Percentiles rank a stretch among this genome's conserved stretches.
Conservation (phyloP, 2,329 filamentous ascomycete species). For the Botrytis medusae region DNA sequence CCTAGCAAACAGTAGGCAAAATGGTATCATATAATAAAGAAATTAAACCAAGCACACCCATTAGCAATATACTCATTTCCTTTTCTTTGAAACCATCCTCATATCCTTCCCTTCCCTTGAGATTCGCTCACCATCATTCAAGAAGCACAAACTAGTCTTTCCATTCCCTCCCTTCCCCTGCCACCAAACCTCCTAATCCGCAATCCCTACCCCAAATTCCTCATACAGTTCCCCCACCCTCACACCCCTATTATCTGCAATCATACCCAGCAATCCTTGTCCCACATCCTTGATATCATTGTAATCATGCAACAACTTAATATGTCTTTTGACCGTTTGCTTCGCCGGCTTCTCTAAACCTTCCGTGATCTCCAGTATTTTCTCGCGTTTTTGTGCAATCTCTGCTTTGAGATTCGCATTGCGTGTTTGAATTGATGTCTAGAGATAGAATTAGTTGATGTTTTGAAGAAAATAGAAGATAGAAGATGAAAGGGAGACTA, state of each 20-base stretch:
- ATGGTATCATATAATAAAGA: slow-evolving; percentile 2
- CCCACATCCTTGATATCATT: slow-evolving; percentile 71
- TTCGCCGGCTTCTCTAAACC: slow-evolving; percentile 43
- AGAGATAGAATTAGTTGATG: slow-evolving; percentile 38
- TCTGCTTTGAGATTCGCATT: slow-evolving; percentile 46
- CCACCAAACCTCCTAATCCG: slow-evolving; percentile 30
- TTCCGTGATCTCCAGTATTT: slow-evolving; percentile 41
- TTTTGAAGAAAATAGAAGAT: slow-evolving; percentile 26
- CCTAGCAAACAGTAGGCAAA: not conserved
- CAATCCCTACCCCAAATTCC: slow-evolving; percentile 39
- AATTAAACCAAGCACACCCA: not conserved
- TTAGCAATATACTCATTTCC: too few species aligned
- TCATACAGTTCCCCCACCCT: slow-evolving; percentile 40
- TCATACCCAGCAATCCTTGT: slow-evolving; percentile 63
- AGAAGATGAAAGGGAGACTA: not conserved
- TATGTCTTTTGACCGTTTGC: slow-evolving; percentile 60
- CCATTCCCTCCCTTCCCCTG: too few species aligned
- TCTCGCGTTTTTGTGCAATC: slow-evolving; percentile 35
- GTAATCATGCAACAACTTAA: slow-evolving; percentile 64
- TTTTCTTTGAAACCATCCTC: not conserved
- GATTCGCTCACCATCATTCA: not conserved
- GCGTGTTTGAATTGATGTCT: slow-evolving; percentile 44
- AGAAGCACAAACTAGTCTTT: not conserved
- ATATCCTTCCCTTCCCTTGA: not conserved
- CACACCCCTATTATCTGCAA: slow-evolving; percentile 63